Conservation (phyloP, 805 yeast genomes). For the Nadsonia fulvescens region DNA sequence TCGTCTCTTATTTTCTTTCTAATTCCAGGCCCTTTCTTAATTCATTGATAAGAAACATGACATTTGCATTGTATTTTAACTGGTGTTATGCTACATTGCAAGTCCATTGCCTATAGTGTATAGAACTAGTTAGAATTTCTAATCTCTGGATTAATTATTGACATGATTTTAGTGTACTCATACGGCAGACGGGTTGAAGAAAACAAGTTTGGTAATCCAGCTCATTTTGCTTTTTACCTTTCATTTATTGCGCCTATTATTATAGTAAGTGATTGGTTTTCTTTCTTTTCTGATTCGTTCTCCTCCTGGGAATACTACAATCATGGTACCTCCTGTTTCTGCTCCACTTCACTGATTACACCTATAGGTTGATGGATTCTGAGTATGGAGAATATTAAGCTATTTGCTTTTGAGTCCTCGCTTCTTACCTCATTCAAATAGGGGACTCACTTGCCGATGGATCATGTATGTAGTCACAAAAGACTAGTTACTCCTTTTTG, state of each 20-base stretch:
- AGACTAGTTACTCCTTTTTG: background rate
- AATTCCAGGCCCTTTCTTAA: no score
- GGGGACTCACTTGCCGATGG: background rate
- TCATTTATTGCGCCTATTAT: background rate
- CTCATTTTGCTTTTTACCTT: background rate
- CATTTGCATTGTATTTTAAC: no score
- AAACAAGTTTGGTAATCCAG: no score
- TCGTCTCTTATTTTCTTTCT: no score
- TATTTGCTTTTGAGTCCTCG: background rate
- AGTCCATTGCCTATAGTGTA: no score
- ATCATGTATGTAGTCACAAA: background rate
- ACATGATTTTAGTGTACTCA: no score
- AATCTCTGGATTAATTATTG: no score
- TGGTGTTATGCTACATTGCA: no score
- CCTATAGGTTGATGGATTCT: background rate
- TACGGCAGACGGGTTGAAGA: no score
- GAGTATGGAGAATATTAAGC: constrained; percentile 1
- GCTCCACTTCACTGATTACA: background rate
- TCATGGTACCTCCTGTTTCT: background rate
- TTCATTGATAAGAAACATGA: no score
- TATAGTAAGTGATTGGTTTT: background rate
- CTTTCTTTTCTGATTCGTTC: background rate
- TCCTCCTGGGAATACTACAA: background rate
- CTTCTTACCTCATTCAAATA: background rate
- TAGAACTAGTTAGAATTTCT: no score